These are phyloP conservation scores for Phoma sp. DNA, from an alignment of 2,329 filamentous ascomycete species.

Conservation along the genomic window DNA sequence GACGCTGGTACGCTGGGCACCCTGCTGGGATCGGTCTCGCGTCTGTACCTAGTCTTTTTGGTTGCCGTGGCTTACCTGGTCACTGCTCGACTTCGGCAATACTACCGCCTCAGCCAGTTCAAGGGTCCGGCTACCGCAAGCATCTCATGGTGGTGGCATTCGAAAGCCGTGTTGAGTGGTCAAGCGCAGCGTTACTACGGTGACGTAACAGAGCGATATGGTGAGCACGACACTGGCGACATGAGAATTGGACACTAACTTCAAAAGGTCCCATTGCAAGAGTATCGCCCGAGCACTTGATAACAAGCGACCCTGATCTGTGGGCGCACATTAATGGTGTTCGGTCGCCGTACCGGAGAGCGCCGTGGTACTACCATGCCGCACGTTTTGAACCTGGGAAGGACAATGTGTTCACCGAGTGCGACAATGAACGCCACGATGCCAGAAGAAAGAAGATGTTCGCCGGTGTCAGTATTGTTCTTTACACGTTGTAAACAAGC, in stretches of 20 bases:
- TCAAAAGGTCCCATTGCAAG: conserved; percentile 50
- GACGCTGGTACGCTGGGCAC: conserved; percentile 2
- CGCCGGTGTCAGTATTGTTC: conserved; percentile 50
- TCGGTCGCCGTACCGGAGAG: conserved; percentile 51
- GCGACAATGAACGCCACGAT: conserved; percentile 57
- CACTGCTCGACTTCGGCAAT: conserved; percentile 30
- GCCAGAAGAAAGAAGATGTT: conserved; percentile 56
- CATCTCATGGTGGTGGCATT: conserved; percentile 42
- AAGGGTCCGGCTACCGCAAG: conserved; percentile 39
- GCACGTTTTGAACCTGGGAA: conserved; percentile 60
- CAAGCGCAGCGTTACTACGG: conserved; percentile 35
- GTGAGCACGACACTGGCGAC: conserved; percentile 18
- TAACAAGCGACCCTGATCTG: conserved; percentile 58
- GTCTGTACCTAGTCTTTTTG: conserved; percentile 22
- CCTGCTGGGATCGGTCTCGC: conserved; percentile 17
- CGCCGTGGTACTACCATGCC: conserved; percentile 48
- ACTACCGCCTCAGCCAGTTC: conserved; percentile 40
- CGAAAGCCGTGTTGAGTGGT: conserved; percentile 36
- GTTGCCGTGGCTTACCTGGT: conserved; percentile 23
- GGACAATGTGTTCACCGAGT: conserved; percentile 62
- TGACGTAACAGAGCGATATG: conserved; percentile 40
- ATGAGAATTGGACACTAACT: background rate
- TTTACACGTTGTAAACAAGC: background rate
- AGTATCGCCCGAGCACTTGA: conserved; percentile 57
- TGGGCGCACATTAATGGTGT: conserved; percentile 52